phyloP scores from a whole-genome alignment of 164 flowering plant genomes.

The Tetrastigma voinierianum region DNA sequence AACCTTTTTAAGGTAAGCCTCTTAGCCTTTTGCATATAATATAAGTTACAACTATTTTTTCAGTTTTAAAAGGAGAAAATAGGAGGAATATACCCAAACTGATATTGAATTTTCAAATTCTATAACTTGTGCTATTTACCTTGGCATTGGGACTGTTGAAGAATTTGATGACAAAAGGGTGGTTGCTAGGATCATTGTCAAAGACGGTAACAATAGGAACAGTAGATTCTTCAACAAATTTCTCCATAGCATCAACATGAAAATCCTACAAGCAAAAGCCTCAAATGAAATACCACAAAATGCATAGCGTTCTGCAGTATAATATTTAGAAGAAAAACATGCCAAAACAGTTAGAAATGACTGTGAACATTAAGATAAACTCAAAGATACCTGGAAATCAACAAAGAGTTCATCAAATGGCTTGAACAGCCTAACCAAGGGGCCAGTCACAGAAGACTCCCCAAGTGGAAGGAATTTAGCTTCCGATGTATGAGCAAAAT shows the following conservation, averaged over 20 bases:
- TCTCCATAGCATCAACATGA: constrained; percentile 56
- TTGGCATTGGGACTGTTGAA: constrained; percentile 64
- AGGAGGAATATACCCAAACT: too few species aligned
- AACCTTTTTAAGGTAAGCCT: too few species aligned
- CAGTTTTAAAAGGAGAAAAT: too few species aligned
- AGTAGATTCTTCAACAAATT: constrained; percentile 75
- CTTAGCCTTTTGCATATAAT: too few species aligned
- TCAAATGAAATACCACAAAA: neutral
- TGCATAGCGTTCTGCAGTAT: neutral
- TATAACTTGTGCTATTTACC: constrained; percentile 35
- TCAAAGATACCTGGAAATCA: constrained; percentile 62
- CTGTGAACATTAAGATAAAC: neutral
- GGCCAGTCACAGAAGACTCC: constrained; percentile 61
- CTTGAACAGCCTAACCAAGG: constrained; percentile 74
- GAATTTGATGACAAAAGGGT: constrained; percentile 68
- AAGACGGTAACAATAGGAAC: constrained; percentile 59
- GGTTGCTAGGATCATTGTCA: constrained; percentile 66
- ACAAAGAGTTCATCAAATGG: constrained; percentile 92
- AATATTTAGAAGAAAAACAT: neutral
- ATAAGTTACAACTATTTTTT: too few species aligned
- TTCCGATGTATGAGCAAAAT: constrained; percentile 78
- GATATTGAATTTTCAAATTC: neutral
- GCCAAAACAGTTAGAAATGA: neutral
- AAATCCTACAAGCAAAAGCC: constrained; percentile 59
- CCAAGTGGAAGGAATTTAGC: constrained; percentile 86